phyloP scores from a whole-genome alignment of 306 rosid genomes.

The Rosa multiflora region DNA sequence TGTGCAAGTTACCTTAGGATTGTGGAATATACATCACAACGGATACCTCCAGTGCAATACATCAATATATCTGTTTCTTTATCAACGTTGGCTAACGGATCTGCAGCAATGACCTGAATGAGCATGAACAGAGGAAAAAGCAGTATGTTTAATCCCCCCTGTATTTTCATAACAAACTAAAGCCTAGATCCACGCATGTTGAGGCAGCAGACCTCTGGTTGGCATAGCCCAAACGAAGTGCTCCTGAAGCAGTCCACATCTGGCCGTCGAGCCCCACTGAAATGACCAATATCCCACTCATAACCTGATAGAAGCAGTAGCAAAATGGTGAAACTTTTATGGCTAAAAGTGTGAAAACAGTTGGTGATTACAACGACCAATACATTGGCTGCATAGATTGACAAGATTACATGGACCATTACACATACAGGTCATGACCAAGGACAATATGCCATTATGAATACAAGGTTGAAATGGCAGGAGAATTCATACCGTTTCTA shows the following conservation, averaged over 20 bases:
- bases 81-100: slow-evolving; percentile 73
- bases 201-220: slow-evolving; percentile 57
- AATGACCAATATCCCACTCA: slow-evolving; percentile 97
- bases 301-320: slow-evolving; percentile 60
- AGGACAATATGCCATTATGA: background rate
- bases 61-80: slow-evolving; percentile 67
- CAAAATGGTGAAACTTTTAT: slow-evolving; percentile 31
- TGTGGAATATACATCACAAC: slow-evolving; percentile 85
- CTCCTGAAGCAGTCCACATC: slow-evolving; percentile 90
- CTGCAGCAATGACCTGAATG: slow-evolving; percentile 66
- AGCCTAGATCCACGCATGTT: background rate
- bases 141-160: slow-evolving; percentile 19
- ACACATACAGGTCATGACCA: background rate
- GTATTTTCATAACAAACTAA: slow-evolving; percentile 10
- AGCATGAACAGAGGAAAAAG: slow-evolving; percentile 24
- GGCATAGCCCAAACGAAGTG: slow-evolving; percentile 79
- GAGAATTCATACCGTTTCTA: slow-evolving; percentile 53
- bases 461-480: background rate
- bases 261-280: slow-evolving; percentile 73
- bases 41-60: slow-evolving; percentile 98
- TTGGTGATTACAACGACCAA: background rate
- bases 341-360: slow-evolving; percentile 23
- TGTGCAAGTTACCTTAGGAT: slow-evolving; percentile 60
- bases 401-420: background rate
- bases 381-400: slow-evolving; percentile 4